Percentiles rank a stretch among this genome's conserved stretches.
These are phyloP conservation scores for Acanthamoeba triangularis DNA, from an alignment of 208 protist genomes.

Conservation along the genomic window DNA sequence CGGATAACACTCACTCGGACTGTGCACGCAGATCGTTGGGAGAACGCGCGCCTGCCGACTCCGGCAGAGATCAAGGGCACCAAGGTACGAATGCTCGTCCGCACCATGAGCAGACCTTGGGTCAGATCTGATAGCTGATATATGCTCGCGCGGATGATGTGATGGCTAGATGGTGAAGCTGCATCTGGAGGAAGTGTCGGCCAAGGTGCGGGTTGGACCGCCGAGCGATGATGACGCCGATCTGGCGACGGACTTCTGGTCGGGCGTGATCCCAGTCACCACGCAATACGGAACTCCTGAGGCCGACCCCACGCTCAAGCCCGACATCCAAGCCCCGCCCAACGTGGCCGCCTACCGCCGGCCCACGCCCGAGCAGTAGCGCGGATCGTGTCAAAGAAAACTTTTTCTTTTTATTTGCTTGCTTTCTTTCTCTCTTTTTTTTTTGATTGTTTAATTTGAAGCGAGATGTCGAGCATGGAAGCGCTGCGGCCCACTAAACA, in stretches of 20 bases:
- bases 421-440: neutral
- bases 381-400: neutral
- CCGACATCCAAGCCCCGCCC: neutral
- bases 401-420: too few relatives aligned
- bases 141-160: too few relatives aligned
- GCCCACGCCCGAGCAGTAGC: neutral
- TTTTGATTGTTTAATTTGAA: neutral
- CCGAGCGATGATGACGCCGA: constrained; percentile 28
- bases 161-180: constrained; percentile 75
- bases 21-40: constrained; percentile 6
- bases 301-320: neutral
- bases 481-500: constrained; percentile 55
- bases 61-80: constrained; percentile 65
- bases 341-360: constrained; percentile 26
- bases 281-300: neutral
- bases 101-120: too few relatives aligned
- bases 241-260: neutral
- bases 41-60: constrained; percentile 41
- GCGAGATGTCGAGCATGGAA: constrained; percentile 20
- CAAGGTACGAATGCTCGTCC: constrained; percentile 44
- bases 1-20: neutral
- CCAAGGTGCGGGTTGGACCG: constrained; percentile 34
- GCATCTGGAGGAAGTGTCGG: constrained; percentile 43
- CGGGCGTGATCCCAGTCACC: constrained; percentile 34
- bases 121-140: too few relatives aligned